phyloP scores from a whole-genome alignment of 257 asterid genomes.

The Fraxinus excelsior region DNA sequence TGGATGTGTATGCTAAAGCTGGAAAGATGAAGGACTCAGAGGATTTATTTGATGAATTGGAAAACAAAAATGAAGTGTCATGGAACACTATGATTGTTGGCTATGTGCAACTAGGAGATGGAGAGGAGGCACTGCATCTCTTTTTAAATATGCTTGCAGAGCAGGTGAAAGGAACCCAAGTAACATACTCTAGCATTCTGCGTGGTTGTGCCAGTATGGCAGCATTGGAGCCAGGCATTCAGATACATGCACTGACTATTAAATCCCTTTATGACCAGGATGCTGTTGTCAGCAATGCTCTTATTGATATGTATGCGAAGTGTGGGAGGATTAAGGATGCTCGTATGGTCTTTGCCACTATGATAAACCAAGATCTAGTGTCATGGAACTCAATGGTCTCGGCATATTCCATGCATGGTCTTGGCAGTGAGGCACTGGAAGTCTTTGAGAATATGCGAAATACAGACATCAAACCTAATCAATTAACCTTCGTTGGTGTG shows the following conservation, averaged over 20 bases:
- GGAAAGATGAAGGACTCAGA: conserved; percentile 63
- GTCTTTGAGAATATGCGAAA: conserved; percentile 61
- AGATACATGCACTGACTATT: conserved; percentile 61
- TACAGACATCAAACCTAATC: conserved; percentile 58
- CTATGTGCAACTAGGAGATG: conserved; percentile 73
- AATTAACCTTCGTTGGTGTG: conserved; percentile 79
- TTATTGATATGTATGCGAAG: conserved; percentile 89
- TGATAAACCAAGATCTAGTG: conserved; percentile 54
- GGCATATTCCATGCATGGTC: conserved; percentile 91
- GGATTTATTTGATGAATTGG: conserved; percentile 52
- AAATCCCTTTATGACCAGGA: conserved; percentile 62
- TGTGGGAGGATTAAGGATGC: conserved; percentile 82
- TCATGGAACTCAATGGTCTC: conserved; percentile 92
- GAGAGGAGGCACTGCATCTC: conserved; percentile 62
- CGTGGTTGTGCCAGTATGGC: conserved; percentile 88
- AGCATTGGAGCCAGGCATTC: conserved; percentile 76
- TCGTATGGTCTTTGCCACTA: conserved; percentile 60
- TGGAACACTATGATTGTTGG: conserved; percentile 93
- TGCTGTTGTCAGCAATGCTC: conserved; percentile 80
- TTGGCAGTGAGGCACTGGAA: conserved; percentile 71
- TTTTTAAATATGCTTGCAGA: conserved; percentile 63
- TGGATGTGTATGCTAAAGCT: conserved; percentile 89
- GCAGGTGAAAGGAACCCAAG: conserved; percentile 64
- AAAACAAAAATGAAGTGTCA: conserved; percentile 70
- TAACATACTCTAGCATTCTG: conserved; percentile 78